phyloP scores from a whole-genome alignment of 2,329 filamentous ascomycete species.

The Neurospora sp. region DNA sequence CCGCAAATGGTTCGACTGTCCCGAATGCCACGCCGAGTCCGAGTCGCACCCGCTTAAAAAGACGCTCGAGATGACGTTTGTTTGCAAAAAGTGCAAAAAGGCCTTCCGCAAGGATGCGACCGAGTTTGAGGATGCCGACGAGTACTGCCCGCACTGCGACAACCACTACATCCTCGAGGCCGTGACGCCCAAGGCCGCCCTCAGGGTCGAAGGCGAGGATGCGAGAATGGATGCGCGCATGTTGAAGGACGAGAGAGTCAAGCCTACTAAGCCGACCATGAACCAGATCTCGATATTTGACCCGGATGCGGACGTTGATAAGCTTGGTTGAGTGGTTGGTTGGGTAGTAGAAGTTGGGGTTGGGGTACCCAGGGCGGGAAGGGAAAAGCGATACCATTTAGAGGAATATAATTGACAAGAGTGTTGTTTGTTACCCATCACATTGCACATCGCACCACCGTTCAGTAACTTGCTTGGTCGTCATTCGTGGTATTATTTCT shows the following conservation, averaged over 20 bases:
- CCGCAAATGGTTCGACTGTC: conserved; percentile 98
- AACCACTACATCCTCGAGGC: conserved; percentile 97
- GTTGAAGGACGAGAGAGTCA: conserved; percentile 81
- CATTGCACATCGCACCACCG: not conserved
- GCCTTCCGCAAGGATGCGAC: conserved; percentile 89
- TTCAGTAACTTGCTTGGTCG: not conserved
- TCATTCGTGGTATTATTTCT: not conserved
- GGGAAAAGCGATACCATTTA: not conserved
- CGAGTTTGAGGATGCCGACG: conserved; percentile 93
- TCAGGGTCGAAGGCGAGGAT: conserved; percentile 89
- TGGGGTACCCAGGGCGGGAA: not conserved
- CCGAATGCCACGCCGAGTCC: conserved; percentile 80
- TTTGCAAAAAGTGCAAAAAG: conserved; percentile 98
- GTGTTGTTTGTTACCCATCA: not conserved
- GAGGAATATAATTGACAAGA: not conserved
- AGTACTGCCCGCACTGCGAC: conserved; percentile 98
- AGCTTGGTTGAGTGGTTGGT: conserved; percentile 50
- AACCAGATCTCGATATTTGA: conserved; percentile 62
- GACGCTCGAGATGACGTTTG: conserved; percentile 81
- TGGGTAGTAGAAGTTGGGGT: not conserved
- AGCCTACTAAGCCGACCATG: conserved; percentile 28
- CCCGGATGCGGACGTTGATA: conserved; percentile 63
- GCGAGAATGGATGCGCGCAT: conserved; percentile 77
- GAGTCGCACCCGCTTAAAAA: conserved; percentile 70
- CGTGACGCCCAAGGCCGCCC: conserved; percentile 66